A percentile compares a stretch with the other conserved stretches of the same genome.
phyloP scores from a whole-genome alignment of 1,284 basidiomycete genomes.

The Rhodotorula sp. region DNA sequence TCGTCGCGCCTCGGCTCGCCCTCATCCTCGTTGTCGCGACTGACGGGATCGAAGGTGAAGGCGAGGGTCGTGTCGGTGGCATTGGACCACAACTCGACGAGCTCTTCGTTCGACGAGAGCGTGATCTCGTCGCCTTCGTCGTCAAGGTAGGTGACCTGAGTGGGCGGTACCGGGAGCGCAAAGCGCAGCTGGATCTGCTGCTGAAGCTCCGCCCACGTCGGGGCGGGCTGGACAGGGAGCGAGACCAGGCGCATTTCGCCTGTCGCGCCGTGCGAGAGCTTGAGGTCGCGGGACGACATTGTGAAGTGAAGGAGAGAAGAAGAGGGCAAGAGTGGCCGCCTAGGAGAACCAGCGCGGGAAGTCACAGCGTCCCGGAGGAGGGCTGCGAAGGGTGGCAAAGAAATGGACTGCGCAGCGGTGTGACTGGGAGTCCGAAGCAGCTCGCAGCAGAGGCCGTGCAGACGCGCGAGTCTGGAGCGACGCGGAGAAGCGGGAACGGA shows the following conservation, averaged over 20 bases:
- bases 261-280: neutral
- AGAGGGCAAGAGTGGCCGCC: neutral
- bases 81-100: slow-evolving; percentile 3
- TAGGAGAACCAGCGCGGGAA: neutral
- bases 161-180: neutral
- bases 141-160: slow-evolving; percentile 7
- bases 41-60: neutral
- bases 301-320: neutral
- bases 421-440: too few relatives aligned
- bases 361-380: too few relatives aligned
- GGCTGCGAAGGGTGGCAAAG: neutral
- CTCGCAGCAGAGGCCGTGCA: too few relatives aligned
- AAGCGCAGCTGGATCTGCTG: slow-evolving; percentile 8
- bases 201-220: neutral
- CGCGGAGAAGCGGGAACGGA: too few relatives aligned
- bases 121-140: slow-evolving; percentile 21
- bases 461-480: too few relatives aligned
- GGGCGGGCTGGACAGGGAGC: neutral
- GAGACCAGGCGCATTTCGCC: slow-evolving; percentile 2
- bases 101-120: slow-evolving; percentile 12
- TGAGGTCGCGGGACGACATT: slow-evolving; percentile 1
- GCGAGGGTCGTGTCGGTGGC: neutral
- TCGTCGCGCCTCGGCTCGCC: neutral
- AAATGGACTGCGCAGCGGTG: neutral
- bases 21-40: neutral